Evolutionary conservation across 1,284 basidiomycete species (phyloP), one percentile per base, ranked within the genome.

Genomic region (Abortiporus biennis): DNA sequence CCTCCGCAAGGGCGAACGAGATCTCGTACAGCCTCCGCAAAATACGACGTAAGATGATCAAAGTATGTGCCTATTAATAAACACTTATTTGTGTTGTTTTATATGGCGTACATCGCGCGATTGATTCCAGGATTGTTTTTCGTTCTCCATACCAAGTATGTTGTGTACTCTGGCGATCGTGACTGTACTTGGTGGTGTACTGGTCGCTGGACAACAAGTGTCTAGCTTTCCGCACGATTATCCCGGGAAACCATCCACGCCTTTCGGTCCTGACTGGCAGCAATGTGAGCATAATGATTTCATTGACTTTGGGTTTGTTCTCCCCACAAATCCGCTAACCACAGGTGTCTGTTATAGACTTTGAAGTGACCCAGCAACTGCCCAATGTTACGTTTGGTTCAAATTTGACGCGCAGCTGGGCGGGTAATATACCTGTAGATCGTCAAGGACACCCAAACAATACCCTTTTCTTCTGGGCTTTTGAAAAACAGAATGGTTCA

Each of bases 401-500:
- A n/a, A 54, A 67, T 19, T 52, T 82, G 6, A 60, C 66, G 12
- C 71, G 72, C 6, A 78, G 67, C 54, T 87, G 68, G 52, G 81
- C 84, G 0, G 84, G 83, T 39, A 87, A 83, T 47, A 69, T 85
- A 41, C 70, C 72, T 4, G 80, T 86, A 2, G 66, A 79, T 47
- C 69, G 82, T 29, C 45, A 46, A 6, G 52, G 47, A 6, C 58
- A 66, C n/a, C 78, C 78, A 0, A 84, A 86, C 45, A 65, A 85
- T 46, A 84, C 83, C 0, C 64, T 87, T 2, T 87, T 85, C 63
- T 87, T 87, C 59, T 76, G 76, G 70, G 83, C 68, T 1, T 76
- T 80, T 47, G 84, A 87, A 55, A 75, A 74, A 31, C 63, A 64
- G 3, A 56, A 66, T 11, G 81, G 80, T 3, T 85, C 84, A 1